phyloP scores from a whole-genome alignment of 2,329 filamentous ascomycete species.

The Albophoma yamanashiensis region DNA sequence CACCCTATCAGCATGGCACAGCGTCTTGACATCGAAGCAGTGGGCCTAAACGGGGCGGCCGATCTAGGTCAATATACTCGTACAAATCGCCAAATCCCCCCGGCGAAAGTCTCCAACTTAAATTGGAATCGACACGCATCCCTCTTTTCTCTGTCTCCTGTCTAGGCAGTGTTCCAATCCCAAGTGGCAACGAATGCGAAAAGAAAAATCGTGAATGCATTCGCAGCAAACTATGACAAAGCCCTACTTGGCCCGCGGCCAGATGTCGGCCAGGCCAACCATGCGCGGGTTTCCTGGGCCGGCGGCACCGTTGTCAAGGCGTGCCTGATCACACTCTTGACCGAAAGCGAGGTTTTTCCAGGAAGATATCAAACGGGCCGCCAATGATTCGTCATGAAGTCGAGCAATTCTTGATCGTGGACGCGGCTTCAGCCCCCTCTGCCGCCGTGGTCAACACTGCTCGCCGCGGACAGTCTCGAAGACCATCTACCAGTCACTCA shows the following conservation, averaged over 20 bases:
- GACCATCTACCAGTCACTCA: slow-evolving; percentile 53
- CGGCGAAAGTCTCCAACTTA: slow-evolving; percentile 24
- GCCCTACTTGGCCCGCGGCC: slow-evolving; percentile 57
- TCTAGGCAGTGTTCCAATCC: slow-evolving; percentile 30
- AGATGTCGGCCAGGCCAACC: slow-evolving; percentile 76
- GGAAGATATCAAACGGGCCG: slow-evolving; percentile 71
- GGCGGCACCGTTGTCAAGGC: slow-evolving; percentile 73
- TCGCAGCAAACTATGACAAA: slow-evolving; percentile 66
- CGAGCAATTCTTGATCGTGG: slow-evolving; percentile 55
- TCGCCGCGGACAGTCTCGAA: slow-evolving; percentile 71
- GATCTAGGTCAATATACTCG: slow-evolving; percentile 56
- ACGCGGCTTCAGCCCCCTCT: slow-evolving; percentile 73
- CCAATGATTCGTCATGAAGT: slow-evolving; percentile 43
- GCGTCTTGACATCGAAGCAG: slow-evolving; percentile 64
- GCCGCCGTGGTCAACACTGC: slow-evolving; percentile 65
- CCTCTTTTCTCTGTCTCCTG: neutral
- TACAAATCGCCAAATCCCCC: slow-evolving; percentile 75
- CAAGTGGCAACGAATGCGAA: slow-evolving; percentile 50
- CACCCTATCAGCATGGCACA: slow-evolving; percentile 16
- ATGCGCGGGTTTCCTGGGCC: slow-evolving; percentile 68
- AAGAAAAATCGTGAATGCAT: slow-evolving; percentile 58
- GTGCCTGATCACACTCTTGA: slow-evolving; percentile 55
- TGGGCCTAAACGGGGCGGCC: slow-evolving; percentile 69
- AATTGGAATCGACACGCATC: slow-evolving; percentile 4
- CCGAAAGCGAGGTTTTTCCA: slow-evolving; percentile 79